Evolutionary conservation across 2,329 filamentous ascomycete genomes (phyloP).

Genomic region (Hypoxylon sp.): DNA sequence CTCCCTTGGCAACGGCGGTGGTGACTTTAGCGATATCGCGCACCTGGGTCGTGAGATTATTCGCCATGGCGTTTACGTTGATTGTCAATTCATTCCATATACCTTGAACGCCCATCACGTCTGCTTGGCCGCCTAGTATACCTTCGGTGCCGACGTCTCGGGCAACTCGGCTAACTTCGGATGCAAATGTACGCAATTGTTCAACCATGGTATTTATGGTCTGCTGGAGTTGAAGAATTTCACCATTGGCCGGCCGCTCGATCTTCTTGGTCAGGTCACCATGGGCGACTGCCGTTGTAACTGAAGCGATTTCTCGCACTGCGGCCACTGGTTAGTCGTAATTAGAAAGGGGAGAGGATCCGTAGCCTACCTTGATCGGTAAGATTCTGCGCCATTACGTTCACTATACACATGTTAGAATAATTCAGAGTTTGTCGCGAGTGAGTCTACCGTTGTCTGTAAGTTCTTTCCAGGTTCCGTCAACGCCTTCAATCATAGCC

Average conservation of each 20-base stretch:
- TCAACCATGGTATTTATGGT: slow-evolving; percentile 93
- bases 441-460: slow-evolving; percentile 77
- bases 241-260: slow-evolving; percentile 81
- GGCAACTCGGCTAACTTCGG: slow-evolving; percentile 84
- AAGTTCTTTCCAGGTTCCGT: slow-evolving; percentile 97
- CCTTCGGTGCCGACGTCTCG: slow-evolving; percentile 87
- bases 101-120: slow-evolving; percentile 85
- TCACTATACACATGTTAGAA: slow-evolving; percentile 64
- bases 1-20: slow-evolving; percentile 80
- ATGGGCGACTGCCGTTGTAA: slow-evolving; percentile 85
- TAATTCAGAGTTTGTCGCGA: slow-evolving; percentile 26
- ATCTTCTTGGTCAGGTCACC: slow-evolving; percentile 89
- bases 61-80: slow-evolving; percentile 89
- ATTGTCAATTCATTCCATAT: slow-evolving; percentile 91
- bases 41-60: slow-evolving; percentile 88
- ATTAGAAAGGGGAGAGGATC: not conserved
- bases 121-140: slow-evolving; percentile 83
- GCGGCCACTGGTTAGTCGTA: slow-evolving; percentile 18
- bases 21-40: slow-evolving; percentile 92
- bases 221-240: slow-evolving; percentile 85
- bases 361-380: slow-evolving; percentile 73
- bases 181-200: slow-evolving; percentile 84
- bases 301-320: slow-evolving; percentile 86
- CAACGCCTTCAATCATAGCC: slow-evolving; percentile 91
- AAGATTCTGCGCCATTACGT: slow-evolving; percentile 85